Evolutionary conservation across 345 rosid genomes (phyloP).

Genomic region (Lepidium africanum): DNA sequence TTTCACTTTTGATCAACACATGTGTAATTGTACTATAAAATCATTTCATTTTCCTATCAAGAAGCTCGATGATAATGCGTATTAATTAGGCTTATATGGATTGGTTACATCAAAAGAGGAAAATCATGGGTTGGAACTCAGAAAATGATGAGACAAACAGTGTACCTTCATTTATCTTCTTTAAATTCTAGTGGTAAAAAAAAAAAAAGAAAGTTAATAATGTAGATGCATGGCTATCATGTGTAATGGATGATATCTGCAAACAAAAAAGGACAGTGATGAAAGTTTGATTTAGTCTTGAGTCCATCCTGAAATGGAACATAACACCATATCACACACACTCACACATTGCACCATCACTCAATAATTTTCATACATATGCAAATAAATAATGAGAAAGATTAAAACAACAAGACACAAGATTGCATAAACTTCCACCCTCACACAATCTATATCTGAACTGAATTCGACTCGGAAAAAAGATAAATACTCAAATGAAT

Average conservation of each 20-base stretch:
- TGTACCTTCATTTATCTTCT: slow-evolving; percentile 27
- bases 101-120: slow-evolving; percentile 6
- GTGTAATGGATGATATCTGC: slow-evolving; percentile 7
- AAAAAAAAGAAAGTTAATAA: neutral
- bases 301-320: slow-evolving; percentile 13
- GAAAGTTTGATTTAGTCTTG: neutral
- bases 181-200: neutral
- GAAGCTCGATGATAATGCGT: neutral
- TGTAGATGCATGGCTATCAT: neutral
- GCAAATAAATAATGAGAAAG: neutral
- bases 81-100: neutral
- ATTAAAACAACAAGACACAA: too few species aligned
- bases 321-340: neutral
- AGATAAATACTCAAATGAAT: too few species aligned
- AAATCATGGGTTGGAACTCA: neutral
- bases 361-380: neutral
- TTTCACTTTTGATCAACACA: neutral
- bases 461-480: too few species aligned
- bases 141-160: slow-evolving; percentile 21
- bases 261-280: slow-evolving; percentile 8
- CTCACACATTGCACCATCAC: neutral
- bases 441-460: too few species aligned
- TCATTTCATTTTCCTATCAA: neutral
- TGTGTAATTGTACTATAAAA: neutral
- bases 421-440: too few species aligned